These are phyloP conservation scores for Quercus tomentella DNA, from an alignment of 331 rosid species.

Conservation along the genomic window DNA sequence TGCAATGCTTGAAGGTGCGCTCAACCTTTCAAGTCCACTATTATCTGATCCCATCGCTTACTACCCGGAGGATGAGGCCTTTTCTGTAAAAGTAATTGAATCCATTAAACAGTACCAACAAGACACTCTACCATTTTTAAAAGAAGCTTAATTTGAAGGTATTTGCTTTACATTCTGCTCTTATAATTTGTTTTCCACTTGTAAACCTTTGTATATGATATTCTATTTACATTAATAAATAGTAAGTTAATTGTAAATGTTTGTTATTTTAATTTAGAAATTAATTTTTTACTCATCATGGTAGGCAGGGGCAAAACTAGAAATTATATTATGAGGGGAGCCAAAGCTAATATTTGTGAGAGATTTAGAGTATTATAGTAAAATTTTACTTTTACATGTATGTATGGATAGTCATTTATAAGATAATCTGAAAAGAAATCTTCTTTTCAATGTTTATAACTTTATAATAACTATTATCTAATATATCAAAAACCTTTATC, in stretches of 20 bases:
- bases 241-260: neutral
- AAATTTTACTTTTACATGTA: too few species aligned
- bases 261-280: neutral
- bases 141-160: conserved; percentile 20
- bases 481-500: too few species aligned
- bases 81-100: conserved; percentile 49
- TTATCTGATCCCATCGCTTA: conserved; percentile 57
- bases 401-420: too few species aligned
- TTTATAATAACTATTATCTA: too few species aligned
- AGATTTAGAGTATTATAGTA: too few species aligned
- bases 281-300: neutral
- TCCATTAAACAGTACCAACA: conserved; percentile 48
- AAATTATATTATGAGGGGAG: too few species aligned
- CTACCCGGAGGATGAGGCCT: conserved; percentile 75
- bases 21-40: conserved; percentile 52
- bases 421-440: too few species aligned
- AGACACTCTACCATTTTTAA: conserved; percentile 41
- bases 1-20: conserved; percentile 87
- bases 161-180: neutral
- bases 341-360: too few species aligned
- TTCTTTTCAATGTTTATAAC: too few species aligned
- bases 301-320: too few species aligned
- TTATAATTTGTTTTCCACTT: neutral
- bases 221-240: neutral
- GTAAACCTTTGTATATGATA: neutral